Evolutionary conservation across 2,329 filamentous ascomycete genomes (phyloP).

Genomic region (Claviceps digitariae): DNA sequence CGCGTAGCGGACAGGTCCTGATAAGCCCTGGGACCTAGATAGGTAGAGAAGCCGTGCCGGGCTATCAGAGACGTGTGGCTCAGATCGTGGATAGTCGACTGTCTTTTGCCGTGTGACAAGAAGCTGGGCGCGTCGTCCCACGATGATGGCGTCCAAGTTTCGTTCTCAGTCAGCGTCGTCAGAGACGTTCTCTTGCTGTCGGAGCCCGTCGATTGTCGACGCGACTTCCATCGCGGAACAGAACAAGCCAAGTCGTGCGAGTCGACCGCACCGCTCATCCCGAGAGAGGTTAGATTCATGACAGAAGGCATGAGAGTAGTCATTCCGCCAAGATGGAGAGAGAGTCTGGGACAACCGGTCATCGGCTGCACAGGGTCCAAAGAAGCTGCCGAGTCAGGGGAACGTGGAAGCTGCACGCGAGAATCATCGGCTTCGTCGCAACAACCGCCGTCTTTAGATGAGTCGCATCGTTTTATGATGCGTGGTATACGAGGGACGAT

Average conservation of each 20-base stretch:
- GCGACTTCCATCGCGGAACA: not conserved
- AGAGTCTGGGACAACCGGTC: conserved; percentile 16
- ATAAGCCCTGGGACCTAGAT: not conserved
- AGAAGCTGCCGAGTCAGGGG: conserved; percentile 1
- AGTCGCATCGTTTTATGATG: conserved; percentile 11
- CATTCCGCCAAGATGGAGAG: conserved; percentile 17
- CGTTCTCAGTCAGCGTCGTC: not conserved
- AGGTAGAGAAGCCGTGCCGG: not conserved
- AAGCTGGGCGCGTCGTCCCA: not conserved
- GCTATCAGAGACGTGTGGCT: not conserved
- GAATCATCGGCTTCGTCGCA: not conserved
- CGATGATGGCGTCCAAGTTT: not conserved
- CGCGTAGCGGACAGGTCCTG: not conserved
- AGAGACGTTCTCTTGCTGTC: conserved; percentile 2
- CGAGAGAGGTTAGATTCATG: conserved; percentile 9
- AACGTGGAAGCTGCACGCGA: conserved; percentile 2
- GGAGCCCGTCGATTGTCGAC: not conserved
- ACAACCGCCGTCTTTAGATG: not conserved
- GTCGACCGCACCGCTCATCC: not conserved
- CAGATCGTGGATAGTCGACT: not conserved
- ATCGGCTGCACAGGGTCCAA: not conserved
- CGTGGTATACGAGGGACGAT: conserved; percentile 21
- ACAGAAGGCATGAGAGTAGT: conserved; percentile 14
- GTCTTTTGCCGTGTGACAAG: not conserved
- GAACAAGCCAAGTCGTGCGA: not conserved